Percentiles rank a stretch among this genome's conserved stretches.
Conservation (phyloP, 2,329 filamentous ascomycete genomes). For the Curvularia sp. region DNA sequence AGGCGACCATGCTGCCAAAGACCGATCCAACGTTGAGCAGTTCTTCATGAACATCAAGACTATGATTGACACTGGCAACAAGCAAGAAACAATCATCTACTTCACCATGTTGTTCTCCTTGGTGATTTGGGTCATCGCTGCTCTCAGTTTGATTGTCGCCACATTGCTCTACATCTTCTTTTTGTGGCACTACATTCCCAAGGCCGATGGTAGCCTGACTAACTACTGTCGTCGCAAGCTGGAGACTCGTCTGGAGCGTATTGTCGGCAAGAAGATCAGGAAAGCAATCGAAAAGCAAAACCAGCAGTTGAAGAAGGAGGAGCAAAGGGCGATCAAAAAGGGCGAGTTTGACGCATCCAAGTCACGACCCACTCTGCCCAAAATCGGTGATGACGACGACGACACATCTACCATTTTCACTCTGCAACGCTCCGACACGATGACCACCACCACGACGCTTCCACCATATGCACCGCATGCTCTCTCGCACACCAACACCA, state of each 20-base stretch:
- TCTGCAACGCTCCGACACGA: constrained; percentile 45
- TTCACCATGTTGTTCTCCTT: constrained; percentile 93
- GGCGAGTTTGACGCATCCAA: constrained; percentile 52
- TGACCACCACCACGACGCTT: constrained; percentile 48
- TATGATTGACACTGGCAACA: constrained; percentile 72
- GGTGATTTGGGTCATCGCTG: constrained; percentile 84
- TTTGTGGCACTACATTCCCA: constrained; percentile 89
- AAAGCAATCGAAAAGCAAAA: constrained; percentile 84
- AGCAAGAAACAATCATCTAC: constrained; percentile 80
- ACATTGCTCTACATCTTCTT: constrained; percentile 84
- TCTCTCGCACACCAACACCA: constrained; percentile 61
- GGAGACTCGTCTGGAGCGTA: constrained; percentile 81
- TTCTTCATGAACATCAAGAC: constrained; percentile 84
- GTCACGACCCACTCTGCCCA: constrained; percentile 52
- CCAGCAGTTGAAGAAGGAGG: constrained; percentile 53
- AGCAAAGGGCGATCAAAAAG: constrained; percentile 55
- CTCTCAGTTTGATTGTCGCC: constrained; percentile 75
- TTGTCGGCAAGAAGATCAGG: constrained; percentile 86
- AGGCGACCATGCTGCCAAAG: constrained; percentile 61
- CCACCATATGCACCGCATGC: constrained; percentile 59
- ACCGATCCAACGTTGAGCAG: constrained; percentile 70
- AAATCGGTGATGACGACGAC: constrained; percentile 50
- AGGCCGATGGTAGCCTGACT: constrained; percentile 77
- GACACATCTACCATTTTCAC: constrained; percentile 49
- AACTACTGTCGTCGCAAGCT: constrained; percentile 93